Evolutionary conservation across 208 protist genomes (phyloP), one percentile per base, ranked within the genome.

Genomic region (Leishmania aethiopica): DNA sequence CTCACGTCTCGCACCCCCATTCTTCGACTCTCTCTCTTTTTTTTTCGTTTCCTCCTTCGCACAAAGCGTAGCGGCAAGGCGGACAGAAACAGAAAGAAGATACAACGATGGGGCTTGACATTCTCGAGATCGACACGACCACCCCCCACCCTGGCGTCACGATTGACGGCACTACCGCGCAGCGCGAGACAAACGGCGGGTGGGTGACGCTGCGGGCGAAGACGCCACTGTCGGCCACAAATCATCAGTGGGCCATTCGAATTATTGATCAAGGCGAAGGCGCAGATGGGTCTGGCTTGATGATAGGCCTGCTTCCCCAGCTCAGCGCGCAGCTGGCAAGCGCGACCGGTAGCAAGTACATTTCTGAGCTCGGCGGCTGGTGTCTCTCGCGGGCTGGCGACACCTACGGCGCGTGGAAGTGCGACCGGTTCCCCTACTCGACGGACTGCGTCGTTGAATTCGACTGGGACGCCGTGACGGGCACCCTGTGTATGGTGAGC

Each of bases 361-460:
- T 97, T 73, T 96, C 93, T 0, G 94, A 98, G 83, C 87, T 98
- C 11, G 94, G 94, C 19, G 96, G 96, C 51, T 98, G 96, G 94
- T 97, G 96, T 70, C 75, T 98, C 42, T 96, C 92, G 22, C 89
- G 96, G 8, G 94, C 94, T 25, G 96, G 96, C 17, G 92, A 98
- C 80, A 89, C 88, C 10, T 98, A 98, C 74, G 96, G 96, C 7
- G 79, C 84, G 42, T 98, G 96, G 94, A 95, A 97, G 80, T 97
- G 96, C 80, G 93, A 97, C 45, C 88, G 90, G 62, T 80, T 98
- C 32, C 81, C 89, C n/a, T 98, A 96, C 84, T 90, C 85, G 7
- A 96, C 94, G 2, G 94, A 93, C n/a, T 95, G 87, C 57, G 96
- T 98, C 25, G 85, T 98, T 5, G 94, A 98, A 89, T 97, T 97